Evolutionary conservation across 2,329 filamentous ascomycete genomes (phyloP), one percentile per base, ranked within the genome.

Genomic region (Uncinocarpus reesii): DNA sequence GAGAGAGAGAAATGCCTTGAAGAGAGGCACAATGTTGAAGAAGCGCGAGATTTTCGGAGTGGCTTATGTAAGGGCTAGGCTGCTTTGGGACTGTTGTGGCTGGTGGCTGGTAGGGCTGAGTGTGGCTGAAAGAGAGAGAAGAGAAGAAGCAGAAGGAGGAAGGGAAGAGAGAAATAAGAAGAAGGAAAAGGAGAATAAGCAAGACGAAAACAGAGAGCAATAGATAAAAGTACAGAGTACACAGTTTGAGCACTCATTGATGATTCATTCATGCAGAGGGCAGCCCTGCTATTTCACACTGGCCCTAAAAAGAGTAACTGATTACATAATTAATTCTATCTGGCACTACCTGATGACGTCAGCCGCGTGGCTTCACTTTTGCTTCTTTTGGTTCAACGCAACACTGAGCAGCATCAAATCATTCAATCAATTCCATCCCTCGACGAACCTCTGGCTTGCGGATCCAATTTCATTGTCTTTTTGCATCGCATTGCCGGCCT

Each of bases 1-100:
- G 56, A 60, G 53, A 58, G 47, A 50, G 49, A 47, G 47, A 50
- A 54, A 55, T 52, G 49, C 50, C 50, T 53, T 55, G 55, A 52
- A 42, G 53, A 56, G 52, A 42, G 50, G 52, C 48, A 21, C 42
- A 47, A 31, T 16, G 18, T 20, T 10, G 18, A 38, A 38, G 35
- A 38, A 38, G 41, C 10, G n/a, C n/a, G n/a, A 10, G 24, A n/a
- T 32, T 32, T 34, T 16, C n/a, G 24, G n/a, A 29, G 15, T 13
- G 28, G 42, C 7, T 47, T 47, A 47, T 15, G 34, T 47, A 47
- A 47, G 13, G 10, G 21, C 42, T 46, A 46, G 23, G 34, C 18
- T 28, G 40, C 7, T 26, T 46, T 35, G 21, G n/a, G 4, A 16
- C 10, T 13, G 11, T 31, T 36, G 21, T 47, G 43, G 43, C 43